Evolutionary conservation across 805 yeast genomes (phyloP).

Genomic region (Kockiozyma suomiensis): DNA sequence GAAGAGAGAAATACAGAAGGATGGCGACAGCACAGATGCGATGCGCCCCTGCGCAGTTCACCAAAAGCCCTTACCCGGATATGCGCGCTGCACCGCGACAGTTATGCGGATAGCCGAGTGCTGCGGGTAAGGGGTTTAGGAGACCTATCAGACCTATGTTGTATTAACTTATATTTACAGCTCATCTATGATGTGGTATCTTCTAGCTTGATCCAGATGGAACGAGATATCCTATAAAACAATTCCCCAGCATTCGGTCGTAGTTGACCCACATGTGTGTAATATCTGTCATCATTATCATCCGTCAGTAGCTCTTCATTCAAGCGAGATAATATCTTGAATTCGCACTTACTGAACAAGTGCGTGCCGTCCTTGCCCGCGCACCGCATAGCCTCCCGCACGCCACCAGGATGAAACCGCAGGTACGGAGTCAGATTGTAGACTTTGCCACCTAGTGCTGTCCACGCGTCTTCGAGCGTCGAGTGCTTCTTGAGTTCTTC

Average conservation of each 20-base stretch:
- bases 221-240: conserved; percentile 64
- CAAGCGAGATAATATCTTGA: no score
- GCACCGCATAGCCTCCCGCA: conserved; percentile 68
- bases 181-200: no score
- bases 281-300: conserved; percentile 13
- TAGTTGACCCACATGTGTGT: conserved; percentile 77
- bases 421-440: conserved; percentile 85
- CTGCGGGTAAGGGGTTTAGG: conserved; percentile 1
- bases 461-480: conserved; percentile 77
- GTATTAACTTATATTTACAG: no score
- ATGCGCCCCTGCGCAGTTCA: conserved; percentile 1
- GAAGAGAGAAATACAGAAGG: not conserved
- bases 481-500: conserved; percentile 65
- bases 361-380: conserved; percentile 85
- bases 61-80: not conserved
- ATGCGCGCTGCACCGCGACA: not conserved
- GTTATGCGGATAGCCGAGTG: not conserved
- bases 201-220: not conserved
- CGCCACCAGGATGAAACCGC: conserved; percentile 92
- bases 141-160: not conserved
- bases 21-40: not conserved
- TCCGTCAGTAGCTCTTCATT: no score
- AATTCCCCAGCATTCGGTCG: conserved; percentile 76
- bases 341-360: conserved; percentile 60
- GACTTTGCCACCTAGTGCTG: conserved; percentile 74